A percentile compares a stretch with the other conserved stretches of the same genome.
phyloP scores from a whole-genome alignment of 495 filamentous ascomycete genomes.

The Apodospora peruviana region DNA sequence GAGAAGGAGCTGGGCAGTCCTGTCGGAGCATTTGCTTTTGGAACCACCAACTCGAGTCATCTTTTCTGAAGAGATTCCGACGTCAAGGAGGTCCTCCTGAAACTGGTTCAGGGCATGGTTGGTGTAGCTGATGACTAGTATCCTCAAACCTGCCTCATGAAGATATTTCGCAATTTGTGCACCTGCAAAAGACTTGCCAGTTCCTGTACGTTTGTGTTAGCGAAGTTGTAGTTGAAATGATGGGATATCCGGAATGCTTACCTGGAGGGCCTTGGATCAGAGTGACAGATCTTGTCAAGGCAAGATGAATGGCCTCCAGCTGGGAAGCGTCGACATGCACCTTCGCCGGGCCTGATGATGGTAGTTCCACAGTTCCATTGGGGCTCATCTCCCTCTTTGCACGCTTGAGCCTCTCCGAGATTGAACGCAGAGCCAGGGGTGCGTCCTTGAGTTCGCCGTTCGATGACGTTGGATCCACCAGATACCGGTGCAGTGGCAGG shows the following conservation, averaged over 20 bases:
- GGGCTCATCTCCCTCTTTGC: background rate
- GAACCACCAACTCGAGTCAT: constrained; percentile 70
- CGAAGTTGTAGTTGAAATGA: too few relatives aligned
- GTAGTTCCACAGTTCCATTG: background rate
- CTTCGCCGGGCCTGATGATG: background rate
- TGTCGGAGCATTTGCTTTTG: constrained; percentile 44
- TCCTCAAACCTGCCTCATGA: constrained; percentile 42
- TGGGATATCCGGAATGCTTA: too few relatives aligned
- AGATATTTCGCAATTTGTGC: constrained; percentile 59
- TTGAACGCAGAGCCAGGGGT: background rate
- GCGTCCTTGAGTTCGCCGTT: background rate
- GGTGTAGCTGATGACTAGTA: constrained; percentile 57
- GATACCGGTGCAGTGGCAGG: constrained; percentile 46
- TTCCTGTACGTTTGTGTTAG: constrained; percentile 55
- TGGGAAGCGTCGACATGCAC: constrained; percentile 56
- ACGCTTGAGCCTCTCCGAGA: background rate
- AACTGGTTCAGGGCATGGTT: constrained; percentile 81
- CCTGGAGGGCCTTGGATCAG: constrained; percentile 75
- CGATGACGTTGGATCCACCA: constrained; percentile 30
- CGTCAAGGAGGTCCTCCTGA: constrained; percentile 59
- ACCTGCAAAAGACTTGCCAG: constrained; percentile 76
- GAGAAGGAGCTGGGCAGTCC: constrained; percentile 45
- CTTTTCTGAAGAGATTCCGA: constrained; percentile 45
- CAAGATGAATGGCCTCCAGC: constrained; percentile 47
- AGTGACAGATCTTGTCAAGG: constrained; percentile 51